Conservation (phyloP, 78 protist genomes). For the Guillardia theta region DNA sequence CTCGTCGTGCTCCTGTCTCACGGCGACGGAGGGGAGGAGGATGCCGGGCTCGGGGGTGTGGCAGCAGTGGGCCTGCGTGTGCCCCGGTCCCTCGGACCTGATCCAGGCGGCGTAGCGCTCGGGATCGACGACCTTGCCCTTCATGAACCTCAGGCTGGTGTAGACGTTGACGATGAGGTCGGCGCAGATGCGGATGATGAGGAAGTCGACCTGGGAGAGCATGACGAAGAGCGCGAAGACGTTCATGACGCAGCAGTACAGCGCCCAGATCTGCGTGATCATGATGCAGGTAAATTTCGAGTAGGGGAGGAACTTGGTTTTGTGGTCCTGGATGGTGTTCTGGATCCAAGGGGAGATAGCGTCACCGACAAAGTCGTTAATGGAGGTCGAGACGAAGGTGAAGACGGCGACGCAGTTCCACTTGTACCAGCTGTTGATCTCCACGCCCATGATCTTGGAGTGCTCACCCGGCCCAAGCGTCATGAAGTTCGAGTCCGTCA, state of each 20-base stretch:
- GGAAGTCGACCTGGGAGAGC: background rate
- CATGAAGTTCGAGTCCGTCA: background rate
- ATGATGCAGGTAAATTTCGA: background rate
- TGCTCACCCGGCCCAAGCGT: background rate
- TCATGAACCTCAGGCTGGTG: background rate
- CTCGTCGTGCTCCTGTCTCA: too few species aligned
- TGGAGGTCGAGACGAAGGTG: background rate
- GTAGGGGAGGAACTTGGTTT: background rate
- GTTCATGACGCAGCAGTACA: background rate
- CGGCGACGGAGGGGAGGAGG: too few species aligned
- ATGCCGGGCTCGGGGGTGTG: too few species aligned
- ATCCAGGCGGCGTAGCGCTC: background rate
- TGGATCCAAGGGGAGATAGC: background rate
- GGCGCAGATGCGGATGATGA: background rate
- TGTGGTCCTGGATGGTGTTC: background rate
- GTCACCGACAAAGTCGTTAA: background rate
- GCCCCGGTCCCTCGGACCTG: background rate
- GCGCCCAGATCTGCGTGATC: background rate
- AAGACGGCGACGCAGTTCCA: background rate
- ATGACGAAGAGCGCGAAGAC: background rate
- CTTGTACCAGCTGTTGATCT: background rate
- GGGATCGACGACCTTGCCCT: background rate
- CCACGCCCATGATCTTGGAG: background rate
- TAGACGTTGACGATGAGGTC: background rate
- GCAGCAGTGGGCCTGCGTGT: too few species aligned